phyloP scores from a whole-genome alignment of 441 rosid genomes.

The Adansonia rubrostipa region DNA sequence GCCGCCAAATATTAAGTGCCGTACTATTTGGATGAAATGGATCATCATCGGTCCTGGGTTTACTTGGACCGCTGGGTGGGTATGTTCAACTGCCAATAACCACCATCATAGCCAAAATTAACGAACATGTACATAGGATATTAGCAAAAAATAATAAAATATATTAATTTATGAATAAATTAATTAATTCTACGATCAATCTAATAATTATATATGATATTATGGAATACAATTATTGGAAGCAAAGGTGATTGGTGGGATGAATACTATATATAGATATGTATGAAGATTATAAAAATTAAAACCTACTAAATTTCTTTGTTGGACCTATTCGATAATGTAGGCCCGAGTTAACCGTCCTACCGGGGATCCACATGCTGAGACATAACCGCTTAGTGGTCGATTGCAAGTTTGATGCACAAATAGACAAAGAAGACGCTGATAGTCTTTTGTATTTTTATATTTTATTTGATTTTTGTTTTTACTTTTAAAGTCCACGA shows the following conservation, averaged over 20 bases:
- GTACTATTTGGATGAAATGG: not conserved
- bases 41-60: not conserved
- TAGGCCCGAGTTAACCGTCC: conserved; percentile 8
- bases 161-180: too few relatives aligned
- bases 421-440: not conserved
- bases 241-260: not conserved
- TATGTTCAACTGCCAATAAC: conserved; percentile 36
- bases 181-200: too few relatives aligned
- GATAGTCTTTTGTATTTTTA: not conserved
- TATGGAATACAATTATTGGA: too few relatives aligned
- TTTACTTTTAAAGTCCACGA: not conserved
- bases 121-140: conserved; percentile 24
- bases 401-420: not conserved
- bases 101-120: conserved; percentile 49
- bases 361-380: not conserved
- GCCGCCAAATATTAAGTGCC: conserved; percentile 38
- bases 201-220: too few relatives aligned
- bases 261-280: too few relatives aligned
- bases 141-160: too few relatives aligned
- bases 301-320: not conserved
- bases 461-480: too few relatives aligned
- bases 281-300: not conserved
- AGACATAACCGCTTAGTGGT: not conserved
- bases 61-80: conserved; percentile 8
- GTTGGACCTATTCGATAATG: not conserved